phyloP scores from a whole-genome alignment of 2,329 filamentous ascomycete genomes.

The Phialocephala sp. region DNA sequence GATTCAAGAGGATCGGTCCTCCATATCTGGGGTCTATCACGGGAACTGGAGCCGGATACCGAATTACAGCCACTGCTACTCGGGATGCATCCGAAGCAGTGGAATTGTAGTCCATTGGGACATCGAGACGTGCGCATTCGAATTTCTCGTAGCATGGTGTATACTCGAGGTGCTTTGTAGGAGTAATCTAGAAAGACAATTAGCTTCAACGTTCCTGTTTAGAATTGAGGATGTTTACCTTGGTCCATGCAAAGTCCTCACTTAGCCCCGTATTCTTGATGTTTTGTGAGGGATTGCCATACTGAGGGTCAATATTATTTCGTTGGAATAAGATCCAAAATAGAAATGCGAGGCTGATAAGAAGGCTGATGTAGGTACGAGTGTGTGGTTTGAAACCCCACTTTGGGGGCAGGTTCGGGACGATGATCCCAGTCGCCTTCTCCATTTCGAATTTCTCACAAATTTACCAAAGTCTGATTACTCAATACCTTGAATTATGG shows the following conservation, averaged over 20 bases:
- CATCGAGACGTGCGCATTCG: slow-evolving; percentile 48
- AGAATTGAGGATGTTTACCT: background rate
- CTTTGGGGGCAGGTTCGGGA: background rate
- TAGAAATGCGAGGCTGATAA: background rate
- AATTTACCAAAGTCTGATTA: background rate
- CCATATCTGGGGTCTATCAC: slow-evolving; percentile 46
- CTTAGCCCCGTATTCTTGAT: background rate
- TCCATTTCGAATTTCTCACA: background rate
- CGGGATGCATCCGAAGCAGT: slow-evolving; percentile 15
- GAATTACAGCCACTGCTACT: slow-evolving; percentile 33
- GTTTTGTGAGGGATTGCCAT: background rate
- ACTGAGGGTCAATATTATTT: too few relatives aligned
- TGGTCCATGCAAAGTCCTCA: slow-evolving; percentile 3
- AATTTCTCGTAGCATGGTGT: slow-evolving; percentile 45
- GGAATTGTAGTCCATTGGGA: slow-evolving; percentile 49
- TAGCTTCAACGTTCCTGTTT: background rate
- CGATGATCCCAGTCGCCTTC: background rate
- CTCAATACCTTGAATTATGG: background rate
- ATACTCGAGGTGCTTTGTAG: slow-evolving; percentile 12
- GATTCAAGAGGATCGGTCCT: slow-evolving; percentile 48
- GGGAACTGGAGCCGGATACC: slow-evolving; percentile 46
- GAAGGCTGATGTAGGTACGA: background rate
- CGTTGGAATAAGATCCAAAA: background rate
- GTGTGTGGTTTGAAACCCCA: background rate
- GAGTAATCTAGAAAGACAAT: background rate